These are phyloP conservation scores for Plasmodium billcollinsi DNA, from an alignment of 169 alveolate species.

Conservation along the genomic window DNA sequence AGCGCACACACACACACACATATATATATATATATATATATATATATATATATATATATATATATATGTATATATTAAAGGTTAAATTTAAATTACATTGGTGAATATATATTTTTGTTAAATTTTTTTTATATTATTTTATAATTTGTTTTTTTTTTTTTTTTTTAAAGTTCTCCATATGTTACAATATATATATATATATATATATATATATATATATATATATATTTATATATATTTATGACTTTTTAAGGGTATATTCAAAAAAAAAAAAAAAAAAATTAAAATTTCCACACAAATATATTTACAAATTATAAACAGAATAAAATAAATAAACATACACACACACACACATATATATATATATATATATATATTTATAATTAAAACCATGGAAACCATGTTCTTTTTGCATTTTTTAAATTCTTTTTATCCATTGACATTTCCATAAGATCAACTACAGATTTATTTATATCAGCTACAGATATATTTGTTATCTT, in stretches of 20 bases:
- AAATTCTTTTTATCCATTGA: constrained; percentile 54
- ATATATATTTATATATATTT: too few species aligned
- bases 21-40: constrained; percentile 7
- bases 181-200: too few species aligned
- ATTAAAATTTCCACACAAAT: too few species aligned
- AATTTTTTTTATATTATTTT: too few species aligned
- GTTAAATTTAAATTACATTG: background rate
- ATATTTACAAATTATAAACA: background rate
- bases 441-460: constrained; percentile 63
- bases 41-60: background rate
- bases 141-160: too few species aligned
- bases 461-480: constrained; percentile 35
- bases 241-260: too few species aligned
- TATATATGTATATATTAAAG: constrained; percentile 26
- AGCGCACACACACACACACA: background rate
- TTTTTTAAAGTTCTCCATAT: too few species aligned
- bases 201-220: too few species aligned
- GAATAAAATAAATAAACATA: background rate
- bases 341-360: background rate
- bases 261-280: too few species aligned
- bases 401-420: constrained; percentile 32
- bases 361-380: background rate
- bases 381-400: constrained; percentile 76
- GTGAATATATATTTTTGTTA: too few species aligned
- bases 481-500: constrained; percentile 12